Evolutionary conservation across 2,329 filamentous ascomycete genomes (phyloP).

Genomic region (Aureobasidium sp.): DNA sequence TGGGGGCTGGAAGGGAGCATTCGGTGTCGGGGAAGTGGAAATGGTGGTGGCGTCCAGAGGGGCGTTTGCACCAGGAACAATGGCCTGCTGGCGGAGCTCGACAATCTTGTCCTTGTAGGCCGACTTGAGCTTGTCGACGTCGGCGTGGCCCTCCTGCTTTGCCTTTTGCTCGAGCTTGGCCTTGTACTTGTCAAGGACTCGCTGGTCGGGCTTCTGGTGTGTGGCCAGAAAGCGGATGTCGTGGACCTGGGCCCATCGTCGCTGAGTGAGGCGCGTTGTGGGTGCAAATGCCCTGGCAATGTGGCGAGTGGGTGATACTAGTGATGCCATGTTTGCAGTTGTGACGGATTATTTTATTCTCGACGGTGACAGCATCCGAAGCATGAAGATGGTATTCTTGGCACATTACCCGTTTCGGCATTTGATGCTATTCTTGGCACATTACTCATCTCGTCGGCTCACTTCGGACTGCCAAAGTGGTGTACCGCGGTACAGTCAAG

Average conservation of each 20-base stretch:
- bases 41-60: constrained; percentile 25
- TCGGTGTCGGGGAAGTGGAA: constrained; percentile 15
- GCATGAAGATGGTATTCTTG: constrained; percentile 1
- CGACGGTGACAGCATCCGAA: not conserved
- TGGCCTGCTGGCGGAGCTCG: constrained; percentile 58
- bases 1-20: constrained; percentile 26
- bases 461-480: not conserved
- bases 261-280: constrained; percentile 41
- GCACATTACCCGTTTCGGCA: not conserved
- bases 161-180: constrained; percentile 79
- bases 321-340: constrained; percentile 6
- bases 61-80: constrained; percentile 43
- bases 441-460: not conserved
- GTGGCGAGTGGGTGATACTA: not conserved
- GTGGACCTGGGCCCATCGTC: constrained; percentile 84
- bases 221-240: constrained; percentile 85
- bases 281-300: constrained; percentile 2
- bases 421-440: not conserved
- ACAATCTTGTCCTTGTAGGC: constrained; percentile 81
- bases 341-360: not conserved
- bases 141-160: constrained; percentile 56
- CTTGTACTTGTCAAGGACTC: constrained; percentile 73
- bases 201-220: constrained; percentile 54
- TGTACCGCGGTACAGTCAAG: not conserved
- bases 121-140: constrained; percentile 67